Base-by-base conservation (phyloP, 2,329 filamentous ascomycete genomes). In the Thielaviopsis punctulata region DNA sequence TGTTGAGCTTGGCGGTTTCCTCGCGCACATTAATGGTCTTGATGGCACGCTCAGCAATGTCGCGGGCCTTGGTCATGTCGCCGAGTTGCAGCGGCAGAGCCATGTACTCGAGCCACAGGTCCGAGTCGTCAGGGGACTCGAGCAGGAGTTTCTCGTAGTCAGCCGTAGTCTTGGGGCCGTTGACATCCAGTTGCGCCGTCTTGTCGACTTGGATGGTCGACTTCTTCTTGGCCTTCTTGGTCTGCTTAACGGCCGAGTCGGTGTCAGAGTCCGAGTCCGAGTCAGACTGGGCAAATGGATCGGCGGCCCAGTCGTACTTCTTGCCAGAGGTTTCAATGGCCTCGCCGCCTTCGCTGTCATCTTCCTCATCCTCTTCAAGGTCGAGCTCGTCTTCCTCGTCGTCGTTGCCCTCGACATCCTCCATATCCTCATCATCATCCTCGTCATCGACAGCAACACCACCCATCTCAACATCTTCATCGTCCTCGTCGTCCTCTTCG, bases 61-160 rank as follows among this genome's bases (percentile, higher is more conserved):
- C 84, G 48, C 90, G 80, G 12, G 92, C 89, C 66, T 88, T 92
- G 56, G 82, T 79, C 19, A 93, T 73, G 67, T 98, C 92, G 62
- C 86, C 86, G 50, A 94, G 77, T 63, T 94, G 84, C 65, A 95
- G 82, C 67, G 96, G 87, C 75, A 94, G 94, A n/a, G 89, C 88
- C 87, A 98, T 96, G 69, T 98, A 98, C 58, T 86, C 79, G 52
- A 95, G 86, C 92, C 92, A 98, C 24, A 96, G 76, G 56, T 83
- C 73, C 0, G 90, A 93, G n/a, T 86, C 90, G 68, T 96, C 88
- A 2, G 92, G 88, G 63, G 94, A 85, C 52, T 88, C 86, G 21
- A 98, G 78, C 43, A 98, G 77, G 22, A 95, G 80, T 59, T 92
- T 83, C 68, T 98, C 93, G 65, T 88, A 98, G 66, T 98, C 93